A percentile compares a stretch with the other conserved stretches of the same genome.
phyloP scores from a whole-genome alignment of 2,329 filamentous ascomycete genomes.

The Sporothrix phasma region DNA sequence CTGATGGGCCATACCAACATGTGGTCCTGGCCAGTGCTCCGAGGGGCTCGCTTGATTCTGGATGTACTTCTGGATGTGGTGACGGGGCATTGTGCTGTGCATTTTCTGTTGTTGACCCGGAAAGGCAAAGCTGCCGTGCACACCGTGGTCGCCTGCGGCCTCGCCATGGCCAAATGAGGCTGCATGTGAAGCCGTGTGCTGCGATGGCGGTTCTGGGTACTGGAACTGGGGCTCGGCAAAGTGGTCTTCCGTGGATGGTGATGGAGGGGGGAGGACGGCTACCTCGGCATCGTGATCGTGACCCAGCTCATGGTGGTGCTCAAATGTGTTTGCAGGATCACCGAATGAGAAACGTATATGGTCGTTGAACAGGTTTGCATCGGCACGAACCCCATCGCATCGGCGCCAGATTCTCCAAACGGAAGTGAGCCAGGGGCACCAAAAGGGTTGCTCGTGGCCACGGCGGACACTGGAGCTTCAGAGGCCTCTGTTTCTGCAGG shows the following conservation, averaged over 20 bases:
- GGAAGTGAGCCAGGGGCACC: neutral
- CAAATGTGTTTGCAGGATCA: neutral
- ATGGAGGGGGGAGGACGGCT: neutral
- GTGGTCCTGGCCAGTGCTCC: neutral
- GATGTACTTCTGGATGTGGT: neutral
- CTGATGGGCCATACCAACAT: constrained; percentile 16
- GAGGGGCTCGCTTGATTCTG: neutral
- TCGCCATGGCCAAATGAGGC: neutral
- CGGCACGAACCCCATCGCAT: constrained; percentile 12
- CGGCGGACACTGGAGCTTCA: neutral
- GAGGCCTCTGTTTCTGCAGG: neutral
- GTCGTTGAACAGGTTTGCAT: constrained; percentile 9
- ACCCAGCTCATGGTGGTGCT: neutral
- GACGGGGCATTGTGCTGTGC: neutral
- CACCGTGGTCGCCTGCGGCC: neutral
- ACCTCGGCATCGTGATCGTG: neutral
- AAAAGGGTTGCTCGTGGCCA: neutral
- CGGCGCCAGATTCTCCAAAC: neutral
- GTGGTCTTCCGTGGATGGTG: neutral
- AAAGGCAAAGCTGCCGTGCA: neutral
- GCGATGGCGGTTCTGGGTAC: constrained; percentile 16
- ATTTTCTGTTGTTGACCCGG: neutral
- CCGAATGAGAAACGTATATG: constrained; percentile 16
- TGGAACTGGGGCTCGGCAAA: constrained; percentile 6
- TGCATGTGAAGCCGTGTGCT: neutral